Evolutionary conservation across 169 alveolate genomes (phyloP).

Genomic region (Theileria sp.): DNA sequence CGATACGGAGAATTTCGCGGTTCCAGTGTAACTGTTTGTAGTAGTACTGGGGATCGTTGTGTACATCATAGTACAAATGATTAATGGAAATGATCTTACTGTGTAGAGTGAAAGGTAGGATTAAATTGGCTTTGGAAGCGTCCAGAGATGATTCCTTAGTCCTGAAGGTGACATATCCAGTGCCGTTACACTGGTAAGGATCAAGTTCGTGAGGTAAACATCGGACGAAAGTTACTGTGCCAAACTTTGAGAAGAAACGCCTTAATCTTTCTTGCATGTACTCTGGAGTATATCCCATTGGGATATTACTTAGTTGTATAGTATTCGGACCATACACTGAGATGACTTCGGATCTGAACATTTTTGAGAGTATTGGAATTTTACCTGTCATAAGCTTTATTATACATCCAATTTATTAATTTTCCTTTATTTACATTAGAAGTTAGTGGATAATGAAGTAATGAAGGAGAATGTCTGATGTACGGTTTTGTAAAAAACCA

Average conservation of each 20-base stretch:
- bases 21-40: constrained; percentile 72
- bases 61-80: constrained; percentile 74
- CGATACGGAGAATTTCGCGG: constrained; percentile 59
- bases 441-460: constrained; percentile 57
- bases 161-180: constrained; percentile 77
- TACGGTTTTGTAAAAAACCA: constrained; percentile 65
- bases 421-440: constrained; percentile 46
- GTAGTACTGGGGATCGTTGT: constrained; percentile 73
- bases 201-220: constrained; percentile 83
- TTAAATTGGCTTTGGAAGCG: constrained; percentile 48
- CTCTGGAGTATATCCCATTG: constrained; percentile 85
- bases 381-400: constrained; percentile 55
- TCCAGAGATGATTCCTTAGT: constrained; percentile 66
- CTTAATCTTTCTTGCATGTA: constrained; percentile 84
- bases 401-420: constrained; percentile 55
- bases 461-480: constrained; percentile 45
- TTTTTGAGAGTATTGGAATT: background rate
- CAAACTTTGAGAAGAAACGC: constrained; percentile 80
- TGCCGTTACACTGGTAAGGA: constrained; percentile 84
- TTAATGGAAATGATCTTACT: constrained; percentile 72
- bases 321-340: constrained; percentile 78
- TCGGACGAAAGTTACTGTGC: constrained; percentile 75
- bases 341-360: constrained; percentile 64
- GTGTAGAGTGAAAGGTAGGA: constrained; percentile 40
- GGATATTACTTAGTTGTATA: constrained; percentile 73